These are phyloP conservation scores for Pestalotiopsis sp. DNA, from an alignment of 2,329 filamentous ascomycete species.

Conservation along the genomic window DNA sequence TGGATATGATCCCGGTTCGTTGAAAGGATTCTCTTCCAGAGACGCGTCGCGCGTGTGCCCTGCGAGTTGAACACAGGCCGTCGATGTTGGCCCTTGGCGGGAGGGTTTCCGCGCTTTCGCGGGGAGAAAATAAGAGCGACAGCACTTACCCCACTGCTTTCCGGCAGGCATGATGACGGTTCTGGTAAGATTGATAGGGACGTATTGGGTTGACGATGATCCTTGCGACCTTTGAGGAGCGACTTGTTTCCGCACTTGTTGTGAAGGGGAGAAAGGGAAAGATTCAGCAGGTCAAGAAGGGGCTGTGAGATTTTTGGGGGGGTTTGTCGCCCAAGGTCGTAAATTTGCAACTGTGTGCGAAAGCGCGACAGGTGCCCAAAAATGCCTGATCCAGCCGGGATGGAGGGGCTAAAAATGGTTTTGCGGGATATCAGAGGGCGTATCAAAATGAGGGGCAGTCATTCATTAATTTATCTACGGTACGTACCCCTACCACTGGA, in stretches of 20 bases:
- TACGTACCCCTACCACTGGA: too few relatives aligned
- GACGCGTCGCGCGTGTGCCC: conserved; percentile 14
- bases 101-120: conserved; percentile 1
- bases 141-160: conserved; percentile 19
- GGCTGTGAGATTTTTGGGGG: conserved; percentile 6
- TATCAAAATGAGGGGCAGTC: conserved; percentile 6
- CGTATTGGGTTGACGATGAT: not conserved
- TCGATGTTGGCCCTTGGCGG: conserved; percentile 11
- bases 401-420: conserved; percentile 6
- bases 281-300: not conserved
- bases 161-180: conserved; percentile 16
- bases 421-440: not conserved
- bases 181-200: not conserved
- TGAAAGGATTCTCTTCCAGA: not conserved
- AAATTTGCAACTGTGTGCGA: conserved; percentile 11
- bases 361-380: conserved; percentile 8
- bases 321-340: conserved; percentile 1
- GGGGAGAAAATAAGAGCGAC: not conserved
- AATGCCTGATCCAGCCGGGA: not conserved
- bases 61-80: not conserved
- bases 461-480: too few relatives aligned
- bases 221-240: not conserved
- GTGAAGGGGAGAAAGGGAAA: not conserved
- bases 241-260: not conserved
- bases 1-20: conserved; percentile 2